Conservation (phyloP, 306 rosid genomes). For the Pueraria montana region DNA sequence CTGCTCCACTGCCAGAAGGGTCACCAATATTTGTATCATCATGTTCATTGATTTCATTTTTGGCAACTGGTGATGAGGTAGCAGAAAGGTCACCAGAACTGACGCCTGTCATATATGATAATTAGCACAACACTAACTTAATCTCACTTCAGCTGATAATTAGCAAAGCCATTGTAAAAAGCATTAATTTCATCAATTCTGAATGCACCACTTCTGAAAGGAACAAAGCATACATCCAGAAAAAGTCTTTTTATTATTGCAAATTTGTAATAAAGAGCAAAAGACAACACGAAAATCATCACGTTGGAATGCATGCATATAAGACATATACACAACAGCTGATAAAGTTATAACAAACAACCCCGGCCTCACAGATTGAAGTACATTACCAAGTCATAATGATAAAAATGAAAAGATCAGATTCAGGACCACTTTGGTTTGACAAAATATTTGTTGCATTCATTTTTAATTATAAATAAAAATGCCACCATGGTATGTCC, state of each 20-base stretch:
- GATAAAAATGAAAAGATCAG: no score
- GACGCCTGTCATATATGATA: no score
- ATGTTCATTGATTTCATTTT: slow-evolving; percentile 69
- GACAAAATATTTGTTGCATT: no score
- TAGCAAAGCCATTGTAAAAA: neutral
- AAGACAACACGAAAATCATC: neutral
- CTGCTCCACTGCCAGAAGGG: slow-evolving; percentile 64
- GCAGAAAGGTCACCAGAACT: neutral
- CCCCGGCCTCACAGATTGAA: neutral
- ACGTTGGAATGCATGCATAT: neutral
- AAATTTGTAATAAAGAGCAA: neutral
- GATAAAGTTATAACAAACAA: no score
- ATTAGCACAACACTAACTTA: neutral
- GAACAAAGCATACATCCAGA: neutral
- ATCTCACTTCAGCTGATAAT: neutral
- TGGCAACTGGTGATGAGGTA: slow-evolving; percentile 68
- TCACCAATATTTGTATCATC: slow-evolving; percentile 74
- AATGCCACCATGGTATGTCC: no score
- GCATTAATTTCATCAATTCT: neutral
- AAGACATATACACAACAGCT: neutral
- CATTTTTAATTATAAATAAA: no score
- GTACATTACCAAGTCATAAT: no score
- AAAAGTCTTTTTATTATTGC: neutral
- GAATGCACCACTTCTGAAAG: neutral
- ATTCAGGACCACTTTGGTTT: no score